Base-by-base conservation (phyloP, 148 eudicot genomes). In the Polygonum aviculare region DNA sequence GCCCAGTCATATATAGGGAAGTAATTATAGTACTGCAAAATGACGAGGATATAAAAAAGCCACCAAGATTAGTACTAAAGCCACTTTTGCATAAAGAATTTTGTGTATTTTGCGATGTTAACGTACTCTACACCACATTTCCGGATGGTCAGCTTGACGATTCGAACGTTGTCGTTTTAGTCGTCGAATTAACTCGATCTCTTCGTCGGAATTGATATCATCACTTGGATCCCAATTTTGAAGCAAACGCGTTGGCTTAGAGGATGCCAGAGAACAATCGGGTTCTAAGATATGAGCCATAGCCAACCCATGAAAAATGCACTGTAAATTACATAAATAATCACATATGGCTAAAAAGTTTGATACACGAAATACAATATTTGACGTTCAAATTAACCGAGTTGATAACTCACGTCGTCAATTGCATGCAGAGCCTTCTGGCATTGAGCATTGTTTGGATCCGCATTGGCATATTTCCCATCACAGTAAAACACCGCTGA, bases 1-100 rank as follows among this genome's bases (percentile, higher is more conserved):
- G 82, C 80, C 88, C 88, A 85, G 2, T 35, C 54, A 18, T 76
- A 76, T 2, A 78, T 49, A 26, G 74, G 69, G 12, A 70, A 2
- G 52, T 82, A 78, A 57, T 77, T 76, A 62, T 77, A 51, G 41
- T 15, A 36, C 85, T 82, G 80, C 65, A 44, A 38, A 48, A 14
- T 40, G 44, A 40, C 6, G 5, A 7, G 5, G 2, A 2, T 0
- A 12, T 2, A 47, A 22, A 62, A 19, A 39, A 39, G 12, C 55
- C 12, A 50, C 31, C 31, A 26, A 26, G 31, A 40, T 40, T 40
- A 40, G 5, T 4, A 40, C 5, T 4, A 40, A 40, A 40, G 7
- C 5, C 7, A 5, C 0, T 40, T 40, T 40, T 40, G 2, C 3
- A 14, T 50, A 50, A 50, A 50, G 12, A 49, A 11, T 10, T 49